phyloP scores from a whole-genome alignment of 208 protist species.

The Entamoeba moshkovskii region DNA sequence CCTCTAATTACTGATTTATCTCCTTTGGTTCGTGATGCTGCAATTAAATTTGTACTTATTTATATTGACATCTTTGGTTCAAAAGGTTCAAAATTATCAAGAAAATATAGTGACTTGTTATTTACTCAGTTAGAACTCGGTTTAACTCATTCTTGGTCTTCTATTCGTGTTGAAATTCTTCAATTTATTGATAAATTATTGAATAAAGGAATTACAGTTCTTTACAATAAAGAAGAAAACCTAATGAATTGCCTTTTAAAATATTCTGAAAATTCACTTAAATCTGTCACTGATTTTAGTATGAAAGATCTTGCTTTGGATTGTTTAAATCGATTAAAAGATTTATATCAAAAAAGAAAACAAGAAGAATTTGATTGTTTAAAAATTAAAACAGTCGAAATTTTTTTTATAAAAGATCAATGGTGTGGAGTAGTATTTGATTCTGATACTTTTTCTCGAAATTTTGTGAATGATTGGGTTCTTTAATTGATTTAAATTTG shows the following conservation, averaged over 20 bases:
- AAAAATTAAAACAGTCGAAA: background rate
- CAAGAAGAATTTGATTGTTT: background rate
- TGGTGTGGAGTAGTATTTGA: background rate
- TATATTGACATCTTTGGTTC: background rate
- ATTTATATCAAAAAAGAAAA: background rate
- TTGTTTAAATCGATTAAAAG: background rate
- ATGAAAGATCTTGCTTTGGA: background rate
- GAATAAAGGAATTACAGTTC: background rate
- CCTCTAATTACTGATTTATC: background rate
- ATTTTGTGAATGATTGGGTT: background rate
- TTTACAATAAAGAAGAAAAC: background rate
- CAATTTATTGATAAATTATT: background rate
- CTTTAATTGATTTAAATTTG: too few species aligned
- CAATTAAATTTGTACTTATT: background rate
- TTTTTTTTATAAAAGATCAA: background rate
- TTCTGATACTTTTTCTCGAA: background rate
- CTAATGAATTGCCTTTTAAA: background rate
- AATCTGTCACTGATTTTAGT: background rate
- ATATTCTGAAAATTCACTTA: background rate
- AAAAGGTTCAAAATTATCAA: background rate
- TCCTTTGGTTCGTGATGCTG: background rate
- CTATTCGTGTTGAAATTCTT: background rate
- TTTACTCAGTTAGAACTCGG: background rate
- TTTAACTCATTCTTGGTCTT: background rate
- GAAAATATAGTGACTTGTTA: background rate